Evolutionary conservation across 345 rosid species (phyloP), one percentile per base, ranked within the genome.

Genomic region (Lepidium sativum): DNA sequence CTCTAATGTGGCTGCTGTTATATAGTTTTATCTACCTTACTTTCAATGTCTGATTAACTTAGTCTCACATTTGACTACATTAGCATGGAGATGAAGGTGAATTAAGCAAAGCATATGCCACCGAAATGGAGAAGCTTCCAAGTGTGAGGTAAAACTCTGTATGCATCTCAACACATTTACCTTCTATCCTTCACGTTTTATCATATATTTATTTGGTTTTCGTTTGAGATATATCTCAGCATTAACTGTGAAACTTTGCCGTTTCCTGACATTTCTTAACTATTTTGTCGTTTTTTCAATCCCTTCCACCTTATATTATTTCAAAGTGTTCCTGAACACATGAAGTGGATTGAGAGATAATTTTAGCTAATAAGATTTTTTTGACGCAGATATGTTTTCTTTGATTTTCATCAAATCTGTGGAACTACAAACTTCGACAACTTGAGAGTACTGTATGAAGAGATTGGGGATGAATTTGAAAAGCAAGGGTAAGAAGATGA

Each of bases 71-170:
- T 51, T 37, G 52, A 40, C 21, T 38, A 21, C 65, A 60, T 66
- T 72, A 92, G 98, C 85, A 83, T 70, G 98, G 98, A 71, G 94
- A 76, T 72, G 98, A 92, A 81, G 98, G 98, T 75, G 80, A 71
- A 62, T 60, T 92, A 71, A 84, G 87, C 72, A 77, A 82, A 4
- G 94, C 94, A 55, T 92, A 79, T 77, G 89, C 91, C 61, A 73
- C 81, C 38, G 94, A 92, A 79, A 79, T 84, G 83, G 80, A 82
- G 68, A 89, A 71, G 87, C 81, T 87, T 83, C 84, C 86, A 65
- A 71, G 82, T 75, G 90, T 84, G 81, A 92, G 98, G 98, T 92
- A 88, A 78, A 75, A 65, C 50, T 67, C 71, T 65, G 57, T 51
- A 15, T 50, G 71, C 51, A 16, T 50, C 34, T 57, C 5, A 57